phyloP scores from a whole-genome alignment of 1,284 basidiomycete species.

The Grifola frondosa region DNA sequence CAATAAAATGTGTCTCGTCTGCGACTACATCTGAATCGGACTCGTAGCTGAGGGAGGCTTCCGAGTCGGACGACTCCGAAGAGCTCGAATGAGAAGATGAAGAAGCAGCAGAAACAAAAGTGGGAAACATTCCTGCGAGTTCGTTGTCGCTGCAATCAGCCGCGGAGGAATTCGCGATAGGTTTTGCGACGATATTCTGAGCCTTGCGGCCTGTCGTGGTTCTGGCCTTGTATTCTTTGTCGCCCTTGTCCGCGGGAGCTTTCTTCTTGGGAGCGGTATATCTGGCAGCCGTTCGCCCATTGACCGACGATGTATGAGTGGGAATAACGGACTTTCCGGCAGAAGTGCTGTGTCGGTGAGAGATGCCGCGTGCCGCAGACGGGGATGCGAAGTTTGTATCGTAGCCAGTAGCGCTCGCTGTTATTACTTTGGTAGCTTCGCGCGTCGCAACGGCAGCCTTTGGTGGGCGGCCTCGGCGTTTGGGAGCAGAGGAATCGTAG shows the following conservation, averaged over 20 bases:
- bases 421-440: conserved; percentile 24
- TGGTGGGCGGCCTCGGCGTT: conserved; percentile 55
- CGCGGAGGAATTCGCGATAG: conserved; percentile 12
- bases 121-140: conserved; percentile 24
- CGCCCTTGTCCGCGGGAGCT: conserved; percentile 12
- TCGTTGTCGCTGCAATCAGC: conserved; percentile 25
- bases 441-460: conserved; percentile 39
- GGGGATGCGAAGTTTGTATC: no score
- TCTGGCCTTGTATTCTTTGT: conserved; percentile 27
- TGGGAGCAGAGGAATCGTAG: conserved; percentile 34
- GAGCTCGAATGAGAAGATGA: conserved; percentile 29
- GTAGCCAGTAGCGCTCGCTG: no score
- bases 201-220: conserved; percentile 20
- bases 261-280: conserved; percentile 17
- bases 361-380: no score
- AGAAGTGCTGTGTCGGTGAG: no score
- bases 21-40: conserved; percentile 21
- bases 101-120: conserved; percentile 31
- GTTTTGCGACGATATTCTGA: conserved; percentile 8
- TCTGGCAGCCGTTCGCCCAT: conserved; percentile 12
- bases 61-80: conserved; percentile 26
- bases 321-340: no score
- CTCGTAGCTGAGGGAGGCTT: no score
- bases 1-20: conserved; percentile 61
- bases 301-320: conserved; percentile 3